Base-by-base conservation (phyloP, 2,329 filamentous ascomycete genomes). In the Paecilomyces sp. region DNA sequence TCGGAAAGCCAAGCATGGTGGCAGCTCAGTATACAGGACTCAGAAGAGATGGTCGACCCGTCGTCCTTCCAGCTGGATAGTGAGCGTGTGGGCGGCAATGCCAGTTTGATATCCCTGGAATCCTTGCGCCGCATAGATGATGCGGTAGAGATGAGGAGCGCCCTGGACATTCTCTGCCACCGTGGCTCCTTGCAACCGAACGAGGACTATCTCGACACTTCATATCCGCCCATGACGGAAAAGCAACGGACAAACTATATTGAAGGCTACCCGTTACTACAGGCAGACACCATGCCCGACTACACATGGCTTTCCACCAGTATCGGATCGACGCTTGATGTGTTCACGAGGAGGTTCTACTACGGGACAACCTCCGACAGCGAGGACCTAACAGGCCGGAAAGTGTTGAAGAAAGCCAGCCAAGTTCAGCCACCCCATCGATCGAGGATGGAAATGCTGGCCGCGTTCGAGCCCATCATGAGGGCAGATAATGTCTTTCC, bases 1-100 rank as follows among this genome's bases (percentile, higher is more conserved):
- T 79, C 82, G 52, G 85, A 92, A 71, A 74, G 81, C 1, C 89
- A 88, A 82, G 78, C 86, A 36, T 83, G 85, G 62, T 93, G 90
- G 87, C 76, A 79, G 22, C 72, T 92, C 31, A 86, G 88, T 66
- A 70, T 87, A 24, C 82, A 82, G 15, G 81, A 87, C 60, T 87
- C 85, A 77, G 77, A 72, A 79, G 66, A 74, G 75, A 55, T 65
- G 58, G 63, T 60, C 64, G 72, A 55, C 83, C 55, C 80, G 79
- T 3, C 62, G 31, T 57, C 53, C 15, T 9, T 59, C 7, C 30
- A 60, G 51, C 13, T 53, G 47, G 51, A 30, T n/a, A 13, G 3
- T 55, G 30, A 62, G 58, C 15, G 57, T 12, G 30, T 28, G n/a
- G 28, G 58, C 2, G 58, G 22, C 13, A 28, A 62, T n/a, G 64